Evolutionary conservation across 164 flowering plant genomes (phyloP), one percentile per base, ranked within the genome.

Genomic region (Macadamia integrifolia): DNA sequence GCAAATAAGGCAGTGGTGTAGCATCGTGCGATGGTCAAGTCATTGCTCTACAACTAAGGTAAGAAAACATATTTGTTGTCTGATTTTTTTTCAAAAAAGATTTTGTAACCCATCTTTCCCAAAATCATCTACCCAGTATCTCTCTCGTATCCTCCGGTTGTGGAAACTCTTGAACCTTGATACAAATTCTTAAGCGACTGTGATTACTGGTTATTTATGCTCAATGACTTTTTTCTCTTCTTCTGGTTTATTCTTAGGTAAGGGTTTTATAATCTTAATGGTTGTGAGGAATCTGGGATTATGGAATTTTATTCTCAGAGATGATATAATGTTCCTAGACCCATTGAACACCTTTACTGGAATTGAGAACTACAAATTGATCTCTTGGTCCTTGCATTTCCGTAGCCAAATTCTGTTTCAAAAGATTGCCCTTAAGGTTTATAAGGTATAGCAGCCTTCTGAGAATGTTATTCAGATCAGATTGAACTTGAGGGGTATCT

Each of bases 311-410:
- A 12, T 71, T 59, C 43, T 68, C 82, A 90, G 97, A 81, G 93
- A 89, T 67, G 98, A 93, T 69, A 81, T 91, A 35, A 86, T 91
- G 1, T 89, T 93, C 58, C 46, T 65, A 42, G 98, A 93, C 69
- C 98, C 98, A 3, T 53, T 93, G 65, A 93, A 93, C 79, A 87
- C 87, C 3, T 93, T 91, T 67, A 76, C 76, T 17, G 98, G 98
- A 30, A 88, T 93, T 29, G 91, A 89, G 57, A 89, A 86, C 68
- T 93, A 93, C 83, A 89, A 86, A 64, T 77, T 86, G 78, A 89
- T 93, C 58, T 89, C 91, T 76, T 86, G 97, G 92, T 96, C 92
- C 9, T 75, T 93, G 73, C 80, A 97, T 46, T 88, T 89, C 73
- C 96, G 91, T 64, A 92, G 98, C 6, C 77, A 75, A 73, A 74